Evolutionary conservation across 805 yeast genomes (phyloP).

Genomic region (Debaryomyces tyrocola): DNA sequence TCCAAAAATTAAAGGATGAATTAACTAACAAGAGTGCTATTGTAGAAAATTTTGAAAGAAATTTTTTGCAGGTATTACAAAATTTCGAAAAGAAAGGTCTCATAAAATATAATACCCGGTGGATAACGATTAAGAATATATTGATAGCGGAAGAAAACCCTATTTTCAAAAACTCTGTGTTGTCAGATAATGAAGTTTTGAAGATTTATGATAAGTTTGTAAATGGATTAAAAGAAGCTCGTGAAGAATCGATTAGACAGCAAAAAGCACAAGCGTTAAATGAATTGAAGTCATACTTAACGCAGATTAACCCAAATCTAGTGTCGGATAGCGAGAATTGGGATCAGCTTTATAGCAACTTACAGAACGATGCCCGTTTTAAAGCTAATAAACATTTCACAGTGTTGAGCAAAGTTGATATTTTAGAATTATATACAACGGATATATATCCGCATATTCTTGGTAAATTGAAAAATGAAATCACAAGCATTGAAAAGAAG

Average conservation of each 20-base stretch:
- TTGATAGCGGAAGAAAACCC: slow-evolving; percentile 63
- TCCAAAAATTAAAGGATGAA: slow-evolving; percentile 44
- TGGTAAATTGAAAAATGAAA: slow-evolving; percentile 17
- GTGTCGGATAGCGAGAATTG: slow-evolving; percentile 33
- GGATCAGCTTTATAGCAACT: slow-evolving; percentile 33
- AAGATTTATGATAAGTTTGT: slow-evolving; percentile 55
- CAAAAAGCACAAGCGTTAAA: slow-evolving; percentile 48
- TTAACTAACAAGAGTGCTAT: slow-evolving; percentile 52
- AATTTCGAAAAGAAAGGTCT: slow-evolving; percentile 29
- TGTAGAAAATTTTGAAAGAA: slow-evolving; percentile 53
- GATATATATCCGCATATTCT: slow-evolving; percentile 31
- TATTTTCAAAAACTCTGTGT: slow-evolving; percentile 57
- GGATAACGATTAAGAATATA: slow-evolving; percentile 55
- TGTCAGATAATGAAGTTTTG: slow-evolving; percentile 57
- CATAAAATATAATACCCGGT: slow-evolving; percentile 59
- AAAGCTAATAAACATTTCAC: slow-evolving; percentile 58
- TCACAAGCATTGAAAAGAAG: slow-evolving; percentile 24
- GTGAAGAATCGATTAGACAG: slow-evolving; percentile 18
- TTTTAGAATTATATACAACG: slow-evolving; percentile 51
- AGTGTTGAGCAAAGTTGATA: slow-evolving; percentile 56
- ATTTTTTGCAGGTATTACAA: slow-evolving; percentile 50
- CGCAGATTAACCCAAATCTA: slow-evolving; percentile 29
- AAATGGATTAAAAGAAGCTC: slow-evolving; percentile 32
- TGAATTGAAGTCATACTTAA: slow-evolving; percentile 55
- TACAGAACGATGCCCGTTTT: slow-evolving; percentile 50